Evolutionary conservation across 2,329 filamentous ascomycete species (phyloP).

Genomic region (Chaetomiaceae sp.): DNA sequence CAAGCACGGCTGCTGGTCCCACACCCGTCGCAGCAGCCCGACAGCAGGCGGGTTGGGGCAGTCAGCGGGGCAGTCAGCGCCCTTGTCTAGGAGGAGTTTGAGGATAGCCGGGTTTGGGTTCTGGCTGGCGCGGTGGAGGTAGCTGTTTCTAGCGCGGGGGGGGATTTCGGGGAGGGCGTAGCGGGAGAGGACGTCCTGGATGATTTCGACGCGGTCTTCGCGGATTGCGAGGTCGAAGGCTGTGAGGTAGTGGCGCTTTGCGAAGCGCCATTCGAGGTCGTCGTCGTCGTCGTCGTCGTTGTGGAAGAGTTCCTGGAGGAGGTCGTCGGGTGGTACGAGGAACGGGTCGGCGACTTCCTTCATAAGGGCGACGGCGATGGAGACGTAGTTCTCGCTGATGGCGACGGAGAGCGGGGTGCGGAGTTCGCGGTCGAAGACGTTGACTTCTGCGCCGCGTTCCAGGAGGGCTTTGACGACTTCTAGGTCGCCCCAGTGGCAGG

Average conservation of each 20-base stretch:
- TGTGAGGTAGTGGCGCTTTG: slow-evolving; percentile 18
- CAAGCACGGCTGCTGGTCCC: slow-evolving; percentile 7
- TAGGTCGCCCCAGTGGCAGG: slow-evolving; percentile 20
- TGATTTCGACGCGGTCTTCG: slow-evolving; percentile 17
- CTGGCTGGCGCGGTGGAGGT: slow-evolving; percentile 19
- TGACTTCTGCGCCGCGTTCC: slow-evolving; percentile 23
- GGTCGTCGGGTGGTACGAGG: slow-evolving; percentile 20
- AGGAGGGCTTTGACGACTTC: slow-evolving; percentile 22
- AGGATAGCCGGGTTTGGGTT: slow-evolving; percentile 18
- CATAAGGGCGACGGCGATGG: slow-evolving; percentile 19
- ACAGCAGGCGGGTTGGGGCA: slow-evolving; percentile 11
- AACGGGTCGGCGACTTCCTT: slow-evolving; percentile 24
- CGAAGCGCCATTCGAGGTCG: slow-evolving; percentile 15
- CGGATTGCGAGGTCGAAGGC: slow-evolving; percentile 25
- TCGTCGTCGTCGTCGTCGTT: slow-evolving; percentile 10
- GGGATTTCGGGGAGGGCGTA: slow-evolving; percentile 20
- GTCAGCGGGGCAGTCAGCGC: slow-evolving; percentile 13
- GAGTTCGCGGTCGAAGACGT: slow-evolving; percentile 24
- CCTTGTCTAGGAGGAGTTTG: slow-evolving; percentile 18
- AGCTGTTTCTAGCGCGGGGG: slow-evolving; percentile 8
- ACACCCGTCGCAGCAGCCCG: slow-evolving; percentile 16
- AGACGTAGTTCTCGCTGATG: slow-evolving; percentile 14
- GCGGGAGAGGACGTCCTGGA: slow-evolving; percentile 20
- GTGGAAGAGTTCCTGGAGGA: slow-evolving; percentile 13
- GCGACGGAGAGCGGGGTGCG: slow-evolving; percentile 22